Conservation (phyloP, 345 rosid genomes). For the Boechera stricta region DNA sequence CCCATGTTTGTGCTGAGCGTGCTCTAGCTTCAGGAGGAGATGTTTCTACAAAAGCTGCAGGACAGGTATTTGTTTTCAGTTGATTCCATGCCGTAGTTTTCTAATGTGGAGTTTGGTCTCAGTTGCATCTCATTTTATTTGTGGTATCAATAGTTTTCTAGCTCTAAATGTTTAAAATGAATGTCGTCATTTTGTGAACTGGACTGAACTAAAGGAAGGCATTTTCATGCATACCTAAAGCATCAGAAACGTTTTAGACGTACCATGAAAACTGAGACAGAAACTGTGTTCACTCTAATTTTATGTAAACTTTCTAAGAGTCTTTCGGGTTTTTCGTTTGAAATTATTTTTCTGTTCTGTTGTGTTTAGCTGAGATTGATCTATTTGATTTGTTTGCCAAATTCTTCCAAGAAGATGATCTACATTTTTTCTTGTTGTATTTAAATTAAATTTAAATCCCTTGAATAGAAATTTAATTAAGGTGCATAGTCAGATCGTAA, state of each 20-base stretch:
- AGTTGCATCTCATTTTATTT: neutral
- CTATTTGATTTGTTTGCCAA: neutral
- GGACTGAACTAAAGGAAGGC: neutral
- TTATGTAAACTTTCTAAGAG: slow-evolving; percentile 14
- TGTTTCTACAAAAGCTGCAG: slow-evolving; percentile 78
- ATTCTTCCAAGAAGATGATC: slow-evolving; percentile 3
- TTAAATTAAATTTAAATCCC: neutral
- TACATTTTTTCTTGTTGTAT: neutral
- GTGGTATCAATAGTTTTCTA: neutral
- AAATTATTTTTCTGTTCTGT: neutral
- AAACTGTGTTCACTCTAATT: neutral
- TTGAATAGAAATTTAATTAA: neutral
- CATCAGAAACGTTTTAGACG: neutral
- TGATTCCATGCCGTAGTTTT: slow-evolving; percentile 5
- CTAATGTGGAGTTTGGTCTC: neutral
- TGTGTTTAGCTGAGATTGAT: slow-evolving; percentile 12
- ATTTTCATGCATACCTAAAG: slow-evolving; percentile 10
- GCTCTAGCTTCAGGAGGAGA: slow-evolving; percentile 84
- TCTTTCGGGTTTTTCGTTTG: slow-evolving; percentile 15
- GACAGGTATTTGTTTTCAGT: slow-evolving; percentile 65
- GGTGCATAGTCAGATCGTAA: neutral
- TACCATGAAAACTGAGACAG: neutral
- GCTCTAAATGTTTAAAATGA: slow-evolving; percentile 4
- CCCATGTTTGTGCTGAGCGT: slow-evolving; percentile 92
- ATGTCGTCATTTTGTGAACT: slow-evolving; percentile 9